These are phyloP conservation scores for Tylopilus rubrobrunneus DNA, from an alignment of 768 basidiomycete species.

Conservation along the genomic window DNA sequence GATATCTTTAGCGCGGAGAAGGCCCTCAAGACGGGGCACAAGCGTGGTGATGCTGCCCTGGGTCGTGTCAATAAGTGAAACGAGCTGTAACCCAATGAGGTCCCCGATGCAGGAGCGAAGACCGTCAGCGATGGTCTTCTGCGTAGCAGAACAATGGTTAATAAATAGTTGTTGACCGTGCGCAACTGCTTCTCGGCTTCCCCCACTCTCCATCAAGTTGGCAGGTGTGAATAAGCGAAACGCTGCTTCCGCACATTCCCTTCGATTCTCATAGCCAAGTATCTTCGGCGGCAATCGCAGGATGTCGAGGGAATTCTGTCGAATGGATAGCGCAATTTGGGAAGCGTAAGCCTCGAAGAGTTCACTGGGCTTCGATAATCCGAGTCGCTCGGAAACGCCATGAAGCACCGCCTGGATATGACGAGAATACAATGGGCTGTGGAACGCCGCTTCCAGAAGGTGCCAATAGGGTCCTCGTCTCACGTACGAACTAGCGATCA, in stretches of 20 bases:
- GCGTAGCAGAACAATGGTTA: slow-evolving; percentile 59
- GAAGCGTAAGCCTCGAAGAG: slow-evolving; percentile 79
- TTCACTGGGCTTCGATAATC: slow-evolving; percentile 51
- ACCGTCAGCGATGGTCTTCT: slow-evolving; percentile 47
- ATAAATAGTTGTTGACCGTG: slow-evolving; percentile 48
- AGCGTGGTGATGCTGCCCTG: slow-evolving; percentile 16
- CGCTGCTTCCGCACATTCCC: slow-evolving; percentile 61
- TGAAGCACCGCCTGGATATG: slow-evolving; percentile 49
- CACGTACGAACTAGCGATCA: slow-evolving; percentile 72
- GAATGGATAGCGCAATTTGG: slow-evolving; percentile 69
- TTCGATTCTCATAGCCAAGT: slow-evolving; percentile 70
- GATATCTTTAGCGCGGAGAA: slow-evolving; percentile 34
- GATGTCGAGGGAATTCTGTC: slow-evolving; percentile 45
- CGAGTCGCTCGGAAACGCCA: slow-evolving; percentile 64
- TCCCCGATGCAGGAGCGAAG: slow-evolving; percentile 63
- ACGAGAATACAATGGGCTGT: slow-evolving; percentile 26
- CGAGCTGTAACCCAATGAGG: slow-evolving; percentile 60
- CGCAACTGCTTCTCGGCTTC: slow-evolving; percentile 21
- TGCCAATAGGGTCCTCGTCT: slow-evolving; percentile 87
- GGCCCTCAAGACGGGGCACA: slow-evolving; percentile 30
- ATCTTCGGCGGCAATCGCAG: slow-evolving; percentile 63
- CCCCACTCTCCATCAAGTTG: slow-evolving; percentile 48
- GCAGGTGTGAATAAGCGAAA: slow-evolving; percentile 67
- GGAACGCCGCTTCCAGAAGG: slow-evolving; percentile 63
- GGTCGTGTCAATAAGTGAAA: slow-evolving; percentile 40